A percentile compares a stretch with the other conserved stretches of the same genome.
These are phyloP conservation scores for Cephalotrichum gorgonifer DNA, from an alignment of 2,329 filamentous ascomycete species.

Conservation along the genomic window DNA sequence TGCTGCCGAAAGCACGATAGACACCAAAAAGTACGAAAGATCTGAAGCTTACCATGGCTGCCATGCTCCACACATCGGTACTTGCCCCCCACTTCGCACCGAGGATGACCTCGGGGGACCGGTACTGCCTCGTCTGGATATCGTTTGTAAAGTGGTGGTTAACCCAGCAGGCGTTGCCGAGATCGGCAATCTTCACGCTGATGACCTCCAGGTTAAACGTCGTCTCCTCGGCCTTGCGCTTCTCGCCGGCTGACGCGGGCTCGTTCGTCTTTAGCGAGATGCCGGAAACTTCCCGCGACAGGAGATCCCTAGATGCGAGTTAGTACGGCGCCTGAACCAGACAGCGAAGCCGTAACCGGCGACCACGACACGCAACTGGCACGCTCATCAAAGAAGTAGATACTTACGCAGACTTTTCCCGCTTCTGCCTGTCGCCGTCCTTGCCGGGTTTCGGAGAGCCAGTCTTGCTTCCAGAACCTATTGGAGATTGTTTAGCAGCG, in stretches of 20 bases:
- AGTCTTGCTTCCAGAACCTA: background rate
- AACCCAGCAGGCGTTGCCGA: constrained; percentile 98
- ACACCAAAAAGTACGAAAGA: background rate
- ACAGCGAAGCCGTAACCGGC: no score
- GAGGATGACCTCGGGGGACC: constrained; percentile 92
- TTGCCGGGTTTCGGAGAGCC: constrained; percentile 4
- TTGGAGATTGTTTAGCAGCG: background rate
- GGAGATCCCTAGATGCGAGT: constrained; percentile 53
- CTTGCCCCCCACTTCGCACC: constrained; percentile 99
- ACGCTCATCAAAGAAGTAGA: background rate
- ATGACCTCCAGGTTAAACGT: constrained; percentile 59
- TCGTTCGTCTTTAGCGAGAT: constrained; percentile 70
- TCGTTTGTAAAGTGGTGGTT: constrained; percentile 99
- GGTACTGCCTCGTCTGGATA: constrained; percentile 94
- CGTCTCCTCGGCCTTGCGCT: constrained; percentile 48
- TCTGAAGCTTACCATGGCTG: constrained; percentile 77
- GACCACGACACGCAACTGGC: background rate
- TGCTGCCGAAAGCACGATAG: background rate
- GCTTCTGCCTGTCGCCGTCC: constrained; percentile 54
- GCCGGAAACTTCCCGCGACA: constrained; percentile 87
- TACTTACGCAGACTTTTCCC: constrained; percentile 92
- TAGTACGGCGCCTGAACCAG: background rate
- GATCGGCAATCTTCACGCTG: constrained; percentile 96
- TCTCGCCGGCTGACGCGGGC: constrained; percentile 46
- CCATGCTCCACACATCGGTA: constrained; percentile 99